A percentile compares a stretch with the other conserved stretches of the same genome.
Evolutionary conservation across 768 basidiomycete species (phyloP).

Genomic region (Cantharellus cinnabarinus): DNA sequence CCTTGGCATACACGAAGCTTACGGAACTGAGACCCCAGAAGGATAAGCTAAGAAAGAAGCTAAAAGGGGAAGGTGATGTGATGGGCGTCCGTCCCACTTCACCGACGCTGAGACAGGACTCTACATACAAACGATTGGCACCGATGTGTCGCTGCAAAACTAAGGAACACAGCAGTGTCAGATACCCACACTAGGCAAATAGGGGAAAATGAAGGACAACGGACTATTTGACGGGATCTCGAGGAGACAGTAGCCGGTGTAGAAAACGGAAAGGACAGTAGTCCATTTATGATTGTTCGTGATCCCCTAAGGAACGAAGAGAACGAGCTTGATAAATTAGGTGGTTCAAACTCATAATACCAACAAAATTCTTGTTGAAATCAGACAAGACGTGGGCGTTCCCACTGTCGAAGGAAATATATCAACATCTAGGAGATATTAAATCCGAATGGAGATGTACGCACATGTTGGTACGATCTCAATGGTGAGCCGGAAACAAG

Average conservation of each 20-base stretch:
- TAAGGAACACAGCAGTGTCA: slow-evolving; percentile 9
- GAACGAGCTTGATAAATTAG: neutral
- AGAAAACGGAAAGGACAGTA: slow-evolving; percentile 35
- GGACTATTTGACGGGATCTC: slow-evolving; percentile 38
- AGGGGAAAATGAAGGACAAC: neutral
- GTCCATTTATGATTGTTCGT: slow-evolving; percentile 36
- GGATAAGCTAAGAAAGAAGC: slow-evolving; percentile 33
- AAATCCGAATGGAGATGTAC: too few relatives aligned
- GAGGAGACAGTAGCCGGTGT: slow-evolving; percentile 37
- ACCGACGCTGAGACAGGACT: neutral
- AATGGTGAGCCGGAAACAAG: slow-evolving; percentile 8
- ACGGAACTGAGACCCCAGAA: slow-evolving; percentile 36
- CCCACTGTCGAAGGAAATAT: slow-evolving; percentile 20
- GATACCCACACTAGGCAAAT: neutral
- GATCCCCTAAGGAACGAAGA: slow-evolving; percentile 21
- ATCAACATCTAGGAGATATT: slow-evolving; percentile 7
- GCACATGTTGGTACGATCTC: slow-evolving; percentile 37
- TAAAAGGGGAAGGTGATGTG: slow-evolving; percentile 8
- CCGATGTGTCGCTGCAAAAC: slow-evolving; percentile 37
- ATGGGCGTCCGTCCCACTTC: neutral
- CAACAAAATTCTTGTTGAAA: slow-evolving; percentile 34
- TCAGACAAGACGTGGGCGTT: slow-evolving; percentile 33
- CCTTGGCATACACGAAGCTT: slow-evolving; percentile 34
- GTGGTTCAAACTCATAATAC: slow-evolving; percentile 5
- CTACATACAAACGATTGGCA: slow-evolving; percentile 32